These are phyloP conservation scores for Sherardia arvensis DNA, from an alignment of 257 asterid genomes.

Conservation along the genomic window DNA sequence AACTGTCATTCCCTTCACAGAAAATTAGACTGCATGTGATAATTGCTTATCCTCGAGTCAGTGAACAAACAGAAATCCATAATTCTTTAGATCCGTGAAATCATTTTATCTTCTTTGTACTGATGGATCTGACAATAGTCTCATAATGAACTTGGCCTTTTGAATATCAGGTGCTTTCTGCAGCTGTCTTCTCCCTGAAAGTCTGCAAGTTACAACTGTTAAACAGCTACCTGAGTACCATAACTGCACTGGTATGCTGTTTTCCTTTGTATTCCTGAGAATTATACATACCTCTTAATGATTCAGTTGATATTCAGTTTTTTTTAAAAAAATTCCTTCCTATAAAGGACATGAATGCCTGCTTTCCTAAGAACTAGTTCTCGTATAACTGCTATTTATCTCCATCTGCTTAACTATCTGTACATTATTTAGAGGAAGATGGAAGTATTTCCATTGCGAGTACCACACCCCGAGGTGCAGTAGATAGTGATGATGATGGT, in stretches of 20 bases:
- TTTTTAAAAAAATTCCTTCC: not conserved
- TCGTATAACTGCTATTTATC: not conserved
- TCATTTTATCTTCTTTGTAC: not conserved
- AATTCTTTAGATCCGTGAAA: not conserved
- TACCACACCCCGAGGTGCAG: slow-evolving; percentile 21
- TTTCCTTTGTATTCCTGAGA: not conserved
- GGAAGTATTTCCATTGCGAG: slow-evolving; percentile 26
- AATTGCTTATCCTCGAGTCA: not conserved
- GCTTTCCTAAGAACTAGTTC: not conserved
- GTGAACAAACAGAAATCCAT: not conserved
- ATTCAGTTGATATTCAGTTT: not conserved
- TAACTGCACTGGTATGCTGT: slow-evolving; percentile 27
- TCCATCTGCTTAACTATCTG: not conserved
- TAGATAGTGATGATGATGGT: slow-evolving; percentile 41
- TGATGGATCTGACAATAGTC: not conserved
- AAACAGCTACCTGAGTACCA: slow-evolving; percentile 47
- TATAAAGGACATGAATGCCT: not conserved
- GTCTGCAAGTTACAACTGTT: slow-evolving; percentile 42
- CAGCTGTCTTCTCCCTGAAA: slow-evolving; percentile 49
- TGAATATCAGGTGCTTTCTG: slow-evolving; percentile 39
- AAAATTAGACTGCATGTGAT: not conserved
- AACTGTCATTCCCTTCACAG: not conserved
- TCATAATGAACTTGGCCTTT: not conserved
- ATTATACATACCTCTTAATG: not conserved
- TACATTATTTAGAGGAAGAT: slow-evolving; percentile 27